Percentiles rank a stretch among this genome's conserved stretches.
Evolutionary conservation across 805 yeast genomes (phyloP).

Genomic region (Saturnispora sanitii): DNA sequence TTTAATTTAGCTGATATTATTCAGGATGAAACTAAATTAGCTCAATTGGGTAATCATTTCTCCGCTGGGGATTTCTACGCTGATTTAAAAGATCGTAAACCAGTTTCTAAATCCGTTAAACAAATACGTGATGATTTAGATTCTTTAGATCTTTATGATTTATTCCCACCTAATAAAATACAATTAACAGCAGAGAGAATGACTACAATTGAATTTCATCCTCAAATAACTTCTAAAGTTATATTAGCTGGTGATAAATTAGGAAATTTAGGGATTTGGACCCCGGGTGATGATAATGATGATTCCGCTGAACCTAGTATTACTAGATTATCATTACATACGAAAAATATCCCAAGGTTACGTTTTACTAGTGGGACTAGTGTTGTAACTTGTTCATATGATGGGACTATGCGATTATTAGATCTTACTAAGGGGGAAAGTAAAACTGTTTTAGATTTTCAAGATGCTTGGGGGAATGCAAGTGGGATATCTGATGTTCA

Average conservation of each 20-base stretch:
- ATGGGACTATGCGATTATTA: conserved; percentile 70
- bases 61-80: conserved; percentile 69
- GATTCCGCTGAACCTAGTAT: conserved; percentile 39
- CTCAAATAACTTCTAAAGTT: conserved; percentile 49
- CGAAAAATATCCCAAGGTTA: conserved; percentile 54
- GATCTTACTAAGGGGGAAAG: conserved; percentile 57
- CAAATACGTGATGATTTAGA: conserved; percentile 45
- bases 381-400: conserved; percentile 69
- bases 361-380: conserved; percentile 43
- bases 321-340: conserved; percentile 62
- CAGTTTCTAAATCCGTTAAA: conserved; percentile 35
- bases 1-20: conserved; percentile 48
- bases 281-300: conserved; percentile 38
- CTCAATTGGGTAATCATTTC: conserved; percentile 38
- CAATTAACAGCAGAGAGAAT: conserved; percentile 65
- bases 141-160: conserved; percentile 39
- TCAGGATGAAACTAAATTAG: conserved; percentile 29
- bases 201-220: conserved; percentile 69
- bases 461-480: conserved; percentile 43
- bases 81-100: conserved; percentile 30
- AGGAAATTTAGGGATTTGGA: conserved; percentile 89
- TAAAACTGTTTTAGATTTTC: conserved; percentile 48
- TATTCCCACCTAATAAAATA: conserved; percentile 59
- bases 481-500: conserved; percentile 71
- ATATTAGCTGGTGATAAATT: conserved; percentile 79